Evolutionary conservation across 345 rosid species (phyloP), one percentile per base, ranked within the genome.

Genomic region (Cardiospermum halicacabum): DNA sequence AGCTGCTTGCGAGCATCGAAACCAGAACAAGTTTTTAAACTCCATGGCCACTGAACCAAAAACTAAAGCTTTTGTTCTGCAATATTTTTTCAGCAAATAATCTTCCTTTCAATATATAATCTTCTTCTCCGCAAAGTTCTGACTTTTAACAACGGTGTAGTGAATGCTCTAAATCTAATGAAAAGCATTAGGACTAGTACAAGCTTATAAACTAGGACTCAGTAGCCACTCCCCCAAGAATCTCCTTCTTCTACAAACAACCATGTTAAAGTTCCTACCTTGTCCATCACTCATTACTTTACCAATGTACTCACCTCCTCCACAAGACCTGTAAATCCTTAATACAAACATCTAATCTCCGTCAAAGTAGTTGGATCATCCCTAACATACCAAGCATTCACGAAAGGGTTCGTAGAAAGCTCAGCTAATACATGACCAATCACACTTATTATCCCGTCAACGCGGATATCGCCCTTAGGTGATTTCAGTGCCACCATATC

Each of bases 371-470:
- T 91, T 11, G 99, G 99, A 32, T 94, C 99, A 68, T 88, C 96
- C 7, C 99, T 97, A 15, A 97, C 99, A 62, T 94, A 94, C 99
- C 99, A 94, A 0, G 97, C 99, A 48, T 94, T 94, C 50, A 91
- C 83, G 57, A 94, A 51, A 1, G 99, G 99, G 56, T 94, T 94
- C 13, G 97, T 80, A 1, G 95, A 57, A 25, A 94, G 75, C 72
- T 94, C 99, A 0, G 97, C 99, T 5, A 94, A 67, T 80, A 91
- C 99, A 64, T 91, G 99, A 3, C 84, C 99, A 25, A 94, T 94
- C 60, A 94, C 99, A 69, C 97, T 94, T 25, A 94, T 82, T 97
- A 94, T 94, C 45, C 96, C 99, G 51, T 94, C 99, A 1, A 86
- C 81, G 0, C 97, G 96, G 10, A 86, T 75, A 25, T 90, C 97